Evolutionary conservation across 495 filamentous ascomycete genomes (phyloP).

Genomic region (Tuber calosporum): DNA sequence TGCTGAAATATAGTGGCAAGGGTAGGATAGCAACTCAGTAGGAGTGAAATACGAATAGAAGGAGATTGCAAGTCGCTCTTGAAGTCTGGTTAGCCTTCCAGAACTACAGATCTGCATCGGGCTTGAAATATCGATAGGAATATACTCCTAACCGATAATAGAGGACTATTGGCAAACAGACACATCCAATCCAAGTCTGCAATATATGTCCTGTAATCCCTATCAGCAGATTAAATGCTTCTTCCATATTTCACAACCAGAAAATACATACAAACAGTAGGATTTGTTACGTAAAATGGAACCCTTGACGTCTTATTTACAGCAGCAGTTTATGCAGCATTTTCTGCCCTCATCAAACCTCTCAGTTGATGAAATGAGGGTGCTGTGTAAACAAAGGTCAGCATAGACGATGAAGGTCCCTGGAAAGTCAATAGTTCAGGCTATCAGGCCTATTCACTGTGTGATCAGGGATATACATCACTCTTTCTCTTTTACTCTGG

Average conservation of each 20-base stretch:
- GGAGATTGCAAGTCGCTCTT: no score
- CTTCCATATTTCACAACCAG: conserved; percentile 7
- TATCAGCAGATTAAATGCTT: conserved; percentile 20
- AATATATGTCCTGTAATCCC: conserved; percentile 11
- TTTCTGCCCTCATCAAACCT: conserved; percentile 5
- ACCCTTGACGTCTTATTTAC: conserved; percentile 7
- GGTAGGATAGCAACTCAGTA: no score
- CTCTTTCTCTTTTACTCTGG: conserved; percentile 17
- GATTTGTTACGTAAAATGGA: conserved; percentile 19
- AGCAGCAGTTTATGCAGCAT: background rate
- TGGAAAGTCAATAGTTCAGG: no score
- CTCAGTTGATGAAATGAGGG: conserved; percentile 23
- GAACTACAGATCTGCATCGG: conserved; percentile 15
- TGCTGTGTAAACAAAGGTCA: no score
- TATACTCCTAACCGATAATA: conserved; percentile 4
- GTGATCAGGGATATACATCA: conserved; percentile 12
- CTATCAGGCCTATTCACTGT: conserved; percentile 11
- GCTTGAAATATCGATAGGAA: conserved; percentile 23
- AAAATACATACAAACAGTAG: background rate
- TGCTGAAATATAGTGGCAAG: background rate
- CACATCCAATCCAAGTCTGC: conserved; percentile 7
- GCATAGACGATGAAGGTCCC: no score
- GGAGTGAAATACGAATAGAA: no score
- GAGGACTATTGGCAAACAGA: conserved; percentile 14
- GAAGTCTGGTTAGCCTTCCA: no score